Evolutionary conservation across 108 stramenopile species (phyloP), one percentile per base, ranked within the genome.

Genomic region (Nitzschia putrida): DNA sequence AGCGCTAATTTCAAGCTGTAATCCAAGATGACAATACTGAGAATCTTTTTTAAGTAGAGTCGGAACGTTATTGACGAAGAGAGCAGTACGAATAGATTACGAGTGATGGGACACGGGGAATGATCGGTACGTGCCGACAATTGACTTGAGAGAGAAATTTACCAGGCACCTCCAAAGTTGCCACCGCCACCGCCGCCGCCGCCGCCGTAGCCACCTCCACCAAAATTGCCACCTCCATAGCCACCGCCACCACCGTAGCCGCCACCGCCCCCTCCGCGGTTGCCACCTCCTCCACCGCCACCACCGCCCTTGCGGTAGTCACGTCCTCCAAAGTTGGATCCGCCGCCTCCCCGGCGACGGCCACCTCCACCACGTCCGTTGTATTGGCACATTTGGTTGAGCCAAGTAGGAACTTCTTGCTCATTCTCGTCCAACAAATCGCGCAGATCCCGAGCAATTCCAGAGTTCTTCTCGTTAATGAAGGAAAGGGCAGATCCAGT

Each of bases 401-500:
- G 65, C 89, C 88, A 92, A 18, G 64, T n/a, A 9, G 94, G 94
- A 51, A 89, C 80, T 66, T 90, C 87, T 71, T 95, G 94, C 14
- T 88, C 83, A 60, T 91, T 95, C 79, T 92, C 88, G 39, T 95
- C 88, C 55, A 95, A 58, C 69, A 95, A 69, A 22, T 90, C 90
- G 37, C 88, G 64, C 16, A 95, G 76, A 34, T 95, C 92, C 52
- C 87, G 74, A 12, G 84, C 83, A 49, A 97, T 67, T 57, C 88
- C 83, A 25, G 80, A 64, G 69, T 97, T 94, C 72, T 90, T 94
- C 50, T 91, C 89, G 55, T 95, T 97, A 65, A 98, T 83, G 78
- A 97, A 98, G 24, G 94, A 88, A 24, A 99, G 73, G 4, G 99
- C 90, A 4, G 74, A 65, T 24, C 99, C 99, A 53, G 92, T 95